A percentile compares a stretch with the other conserved stretches of the same genome.
These are phyloP conservation scores for Pythium dissimile DNA, from an alignment of 352 stramenopile species.

Conservation along the genomic window DNA sequence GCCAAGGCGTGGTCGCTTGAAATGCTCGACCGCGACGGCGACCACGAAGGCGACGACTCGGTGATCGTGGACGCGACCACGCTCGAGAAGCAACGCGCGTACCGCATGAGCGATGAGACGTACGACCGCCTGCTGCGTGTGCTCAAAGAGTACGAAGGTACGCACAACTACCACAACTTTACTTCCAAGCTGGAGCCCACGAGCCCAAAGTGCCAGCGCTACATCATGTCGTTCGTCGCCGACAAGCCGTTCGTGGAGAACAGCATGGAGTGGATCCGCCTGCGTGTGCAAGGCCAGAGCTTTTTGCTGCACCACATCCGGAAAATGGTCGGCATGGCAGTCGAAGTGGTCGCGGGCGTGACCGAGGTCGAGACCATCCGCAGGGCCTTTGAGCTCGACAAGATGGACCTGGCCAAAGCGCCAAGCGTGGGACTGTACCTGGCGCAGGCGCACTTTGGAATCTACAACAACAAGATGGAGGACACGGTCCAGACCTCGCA, in stretches of 20 bases:
- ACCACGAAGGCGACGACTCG: slow-evolving; percentile 16
- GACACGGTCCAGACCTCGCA: slow-evolving; percentile 68
- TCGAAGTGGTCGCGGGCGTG: slow-evolving; percentile 70
- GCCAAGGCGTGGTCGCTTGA: slow-evolving; percentile 30
- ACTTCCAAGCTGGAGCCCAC: slow-evolving; percentile 88
- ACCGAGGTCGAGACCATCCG: slow-evolving; percentile 48
- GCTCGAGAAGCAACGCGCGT: slow-evolving; percentile 66
- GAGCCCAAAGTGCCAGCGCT: slow-evolving; percentile 84
- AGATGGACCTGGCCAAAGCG: slow-evolving; percentile 86
- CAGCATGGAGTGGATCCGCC: slow-evolving; percentile 93
- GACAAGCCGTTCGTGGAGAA: slow-evolving; percentile 83
- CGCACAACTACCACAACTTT: slow-evolving; percentile 97
- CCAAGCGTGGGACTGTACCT: slow-evolving; percentile 85
- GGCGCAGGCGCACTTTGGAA: slow-evolving; percentile 80
- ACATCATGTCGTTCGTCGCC: slow-evolving; percentile 90
- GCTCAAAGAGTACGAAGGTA: slow-evolving; percentile 77
- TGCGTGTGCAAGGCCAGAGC: slow-evolving; percentile 94
- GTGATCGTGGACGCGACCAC: slow-evolving; percentile 58
- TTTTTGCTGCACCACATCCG: slow-evolving; percentile 98
- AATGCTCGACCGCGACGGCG: slow-evolving; percentile 34
- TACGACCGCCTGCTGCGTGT: slow-evolving; percentile 44
- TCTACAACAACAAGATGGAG: slow-evolving; percentile 80
- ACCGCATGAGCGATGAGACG: slow-evolving; percentile 61
- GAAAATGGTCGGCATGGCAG: slow-evolving; percentile 94
- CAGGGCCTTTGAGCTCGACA: slow-evolving; percentile 59